Conservation (phyloP, 2,329 filamentous ascomycete genomes). For the Aspergillus bombycis region DNA sequence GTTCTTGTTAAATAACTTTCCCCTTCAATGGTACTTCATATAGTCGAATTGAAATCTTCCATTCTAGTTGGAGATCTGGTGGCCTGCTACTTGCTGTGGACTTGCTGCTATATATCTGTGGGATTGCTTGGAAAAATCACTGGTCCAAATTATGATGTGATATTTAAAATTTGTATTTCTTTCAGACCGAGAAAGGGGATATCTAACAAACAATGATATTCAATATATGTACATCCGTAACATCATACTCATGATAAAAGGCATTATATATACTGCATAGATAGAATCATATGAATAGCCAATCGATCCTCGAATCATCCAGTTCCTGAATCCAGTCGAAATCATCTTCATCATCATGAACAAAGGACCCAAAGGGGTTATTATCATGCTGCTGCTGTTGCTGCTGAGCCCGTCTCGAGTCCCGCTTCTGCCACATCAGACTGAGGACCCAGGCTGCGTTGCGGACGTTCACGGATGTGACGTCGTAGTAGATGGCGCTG, state of each 20-base stretch:
- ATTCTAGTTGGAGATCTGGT: background rate
- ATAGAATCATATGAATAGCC: constrained; percentile 42
- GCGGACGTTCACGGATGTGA: constrained; percentile 43
- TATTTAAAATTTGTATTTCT: background rate
- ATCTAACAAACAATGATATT: background rate
- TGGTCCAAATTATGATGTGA: background rate
- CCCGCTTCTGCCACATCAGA: constrained; percentile 45
- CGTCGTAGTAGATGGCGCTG: constrained; percentile 37
- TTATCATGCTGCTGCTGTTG: background rate
- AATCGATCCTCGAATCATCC: constrained; percentile 43
- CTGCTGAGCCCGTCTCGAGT: constrained; percentile 28
- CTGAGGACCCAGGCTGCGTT: constrained; percentile 45
- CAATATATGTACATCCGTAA: background rate
- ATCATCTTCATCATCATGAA: constrained; percentile 31
- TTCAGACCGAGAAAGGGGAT: background rate
- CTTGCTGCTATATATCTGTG: background rate
- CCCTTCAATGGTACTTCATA: constrained; percentile 3
- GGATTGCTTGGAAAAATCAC: background rate
- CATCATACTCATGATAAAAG: constrained; percentile 3
- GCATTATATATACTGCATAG: constrained; percentile 7
- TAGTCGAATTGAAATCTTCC: constrained; percentile 3
- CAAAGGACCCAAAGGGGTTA: background rate
- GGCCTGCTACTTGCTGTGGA: background rate
- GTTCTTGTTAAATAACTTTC: constrained; percentile 19
- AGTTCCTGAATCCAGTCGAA: constrained; percentile 47